These are phyloP conservation scores for Mytilinidion resinicola DNA, from an alignment of 495 filamentous ascomycete genomes.

Conservation along the genomic window DNA sequence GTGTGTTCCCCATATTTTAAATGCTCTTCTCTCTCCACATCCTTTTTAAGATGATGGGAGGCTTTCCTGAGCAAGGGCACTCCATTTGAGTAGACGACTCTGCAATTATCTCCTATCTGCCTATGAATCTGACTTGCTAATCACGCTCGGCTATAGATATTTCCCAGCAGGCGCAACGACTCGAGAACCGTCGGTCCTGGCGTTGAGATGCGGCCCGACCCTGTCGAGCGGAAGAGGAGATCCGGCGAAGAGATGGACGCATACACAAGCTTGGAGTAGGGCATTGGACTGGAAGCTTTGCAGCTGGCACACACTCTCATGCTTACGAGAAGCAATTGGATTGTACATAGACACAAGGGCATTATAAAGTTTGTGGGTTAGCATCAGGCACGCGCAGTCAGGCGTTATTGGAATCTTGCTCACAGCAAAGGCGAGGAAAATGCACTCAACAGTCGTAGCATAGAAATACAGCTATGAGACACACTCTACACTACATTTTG, in stretches of 20 bases:
- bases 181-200: slow-evolving; percentile 58
- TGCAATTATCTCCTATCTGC: neutral
- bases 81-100: neutral
- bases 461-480: neutral
- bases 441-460: neutral
- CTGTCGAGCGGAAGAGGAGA: slow-evolving; percentile 44
- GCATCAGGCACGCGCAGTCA: neutral
- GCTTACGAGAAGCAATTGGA: neutral
- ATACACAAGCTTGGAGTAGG: slow-evolving; percentile 44
- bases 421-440: neutral
- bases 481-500: too few relatives aligned
- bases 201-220: slow-evolving; percentile 54
- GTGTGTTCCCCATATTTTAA: too few relatives aligned
- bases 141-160: slow-evolving; percentile 46
- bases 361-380: neutral
- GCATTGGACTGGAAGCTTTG: neutral
- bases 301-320: neutral
- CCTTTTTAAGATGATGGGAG: neutral
- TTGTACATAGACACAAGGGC: slow-evolving; percentile 1
- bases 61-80: neutral
- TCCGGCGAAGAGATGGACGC: slow-evolving; percentile 42
- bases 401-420: neutral
- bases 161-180: slow-evolving; percentile 51
- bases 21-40: too few relatives aligned
- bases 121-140: neutral